Evolutionary conservation across 2,329 filamentous ascomycete species (phyloP), one percentile per base, ranked within the genome.

Genomic region (Rhynchosporium graminicola): DNA sequence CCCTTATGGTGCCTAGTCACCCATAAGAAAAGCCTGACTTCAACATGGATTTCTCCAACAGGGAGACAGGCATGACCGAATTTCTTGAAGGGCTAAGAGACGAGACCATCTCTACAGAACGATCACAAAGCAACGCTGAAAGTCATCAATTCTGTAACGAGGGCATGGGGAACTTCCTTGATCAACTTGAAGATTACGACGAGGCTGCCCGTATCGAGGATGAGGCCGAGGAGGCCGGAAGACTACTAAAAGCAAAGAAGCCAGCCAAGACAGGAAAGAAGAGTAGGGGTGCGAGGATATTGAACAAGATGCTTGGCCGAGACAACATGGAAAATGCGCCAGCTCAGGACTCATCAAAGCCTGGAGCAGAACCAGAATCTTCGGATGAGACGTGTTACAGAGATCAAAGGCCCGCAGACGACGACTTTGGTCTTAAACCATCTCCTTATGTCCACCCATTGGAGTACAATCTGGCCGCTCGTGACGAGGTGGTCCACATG

Each of bases 371-470:
- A 13, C 5, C 28, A 31, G 54, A 45, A 13, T 9, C 20, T 20
- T 58, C 26, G n/a, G n/a, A 13, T 13, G 38, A 47, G 31, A 42
- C 33, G 42, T 13, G 8, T 20, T 10, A 45, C 3, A 29, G 15
- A 33, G 9, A n/a, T 13, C 3, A 43, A 26, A n/a, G 31, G 13
- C 4, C 51, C 26, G n/a, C 8, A 28, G 51, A 42, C 3, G 10
- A 42, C 12, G 51, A 42, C 20, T 5, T 48, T 42, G 9, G 28
- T 28, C 13, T 47, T 3, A 29, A 48, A 3, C 59, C 57, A 31
- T 46, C 55, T 51, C 47, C 59, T 38, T 65, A 50, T 36, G 45
- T 63, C 31, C 43, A 46, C 36, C 65, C 57, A n/a, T 43, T 63
- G 13, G 40, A 43, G n/a, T 51, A 55, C 38, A 65, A 64, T 40